These are phyloP conservation scores for Telopea speciosissima DNA, from an alignment of 177 flowering plant species.

Conservation along the genomic window DNA sequence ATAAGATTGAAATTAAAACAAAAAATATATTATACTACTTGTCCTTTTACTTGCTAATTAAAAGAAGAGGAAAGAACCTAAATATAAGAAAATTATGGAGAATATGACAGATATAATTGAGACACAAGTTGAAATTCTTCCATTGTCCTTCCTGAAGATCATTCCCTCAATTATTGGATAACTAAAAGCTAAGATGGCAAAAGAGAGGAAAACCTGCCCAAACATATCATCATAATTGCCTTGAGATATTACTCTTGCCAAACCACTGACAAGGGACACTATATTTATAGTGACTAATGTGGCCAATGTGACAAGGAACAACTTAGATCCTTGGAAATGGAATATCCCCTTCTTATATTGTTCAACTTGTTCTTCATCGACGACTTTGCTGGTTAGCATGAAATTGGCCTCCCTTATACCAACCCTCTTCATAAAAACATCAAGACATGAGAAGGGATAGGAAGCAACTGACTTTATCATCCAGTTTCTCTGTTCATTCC, in stretches of 20 bases:
- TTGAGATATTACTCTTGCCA: constrained; percentile 10
- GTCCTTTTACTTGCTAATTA: too few species aligned
- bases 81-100: constrained; percentile 3
- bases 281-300: constrained; percentile 30
- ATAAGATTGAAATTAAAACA: too few species aligned
- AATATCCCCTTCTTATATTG: constrained; percentile 30
- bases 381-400: constrained; percentile 21
- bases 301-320: constrained; percentile 35
- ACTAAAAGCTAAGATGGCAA: constrained; percentile 24
- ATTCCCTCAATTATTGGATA: constrained; percentile 48
- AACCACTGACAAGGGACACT: constrained; percentile 27
- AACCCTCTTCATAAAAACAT: constrained; percentile 16
- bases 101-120: not conserved
- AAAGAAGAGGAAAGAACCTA: not conserved
- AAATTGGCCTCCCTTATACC: constrained; percentile 22
- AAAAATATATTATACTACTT: too few species aligned
- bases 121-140: constrained; percentile 12
- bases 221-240: constrained; percentile 24
- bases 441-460: constrained; percentile 13
- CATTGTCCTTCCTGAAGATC: constrained; percentile 40
- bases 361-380: constrained; percentile 22
- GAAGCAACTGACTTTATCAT: constrained; percentile 17
- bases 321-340: constrained; percentile 36
- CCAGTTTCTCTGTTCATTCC: constrained; percentile 16
- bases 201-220: constrained; percentile 32